Base-by-base conservation (phyloP, 345 rosid species). In the Hypericum perforatum region DNA sequence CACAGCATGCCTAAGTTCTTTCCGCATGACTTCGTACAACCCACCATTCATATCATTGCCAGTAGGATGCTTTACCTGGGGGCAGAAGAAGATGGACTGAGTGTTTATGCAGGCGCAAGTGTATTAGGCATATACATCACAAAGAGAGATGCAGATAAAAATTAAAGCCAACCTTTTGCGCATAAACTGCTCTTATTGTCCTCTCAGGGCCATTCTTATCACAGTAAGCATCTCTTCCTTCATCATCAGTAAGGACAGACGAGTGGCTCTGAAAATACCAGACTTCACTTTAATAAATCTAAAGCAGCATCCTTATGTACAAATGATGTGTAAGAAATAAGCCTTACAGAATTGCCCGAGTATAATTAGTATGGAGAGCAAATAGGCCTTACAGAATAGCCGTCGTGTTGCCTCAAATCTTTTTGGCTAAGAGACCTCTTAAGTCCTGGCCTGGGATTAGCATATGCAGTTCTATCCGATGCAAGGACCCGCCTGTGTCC, bases 181-280 rank as follows among this genome's bases (percentile, higher is more conserved):
- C 68, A 72, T 80, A 78, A 56, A 88, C 89, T 5, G 94, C 76
- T 52, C 70, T 74, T 61, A 88, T 78, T 45, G 82, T 84, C 63
- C 66, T 79, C 70, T 83, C 95, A 41, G 13, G 54, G 62, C 78
- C 81, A 52, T 72, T 76, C 66, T 66, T 72, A 61, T 54, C 60
- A 37, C 70, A 58, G 55, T 62, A 45, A 49, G 66, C 65, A 50
- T 78, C 85, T 53, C 73, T 83, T 37, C 70, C 82, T 70, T 92
- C 98, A 53, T 88, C 98, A 65, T 85, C 96, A 55, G 98, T 92
- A 56, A 92, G 64, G 51, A 72, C 74, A 38, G 95, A 83, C n/a
- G 96, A 88, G 11, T 82, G 90, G 59, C 95, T 88, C 98, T 92
- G 80, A 37, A 69, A 77, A 32, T 67, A 57, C 48, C 56, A 61